phyloP scores from a whole-genome alignment of 176 grass and related monocot species.

The Carex parvula region DNA sequence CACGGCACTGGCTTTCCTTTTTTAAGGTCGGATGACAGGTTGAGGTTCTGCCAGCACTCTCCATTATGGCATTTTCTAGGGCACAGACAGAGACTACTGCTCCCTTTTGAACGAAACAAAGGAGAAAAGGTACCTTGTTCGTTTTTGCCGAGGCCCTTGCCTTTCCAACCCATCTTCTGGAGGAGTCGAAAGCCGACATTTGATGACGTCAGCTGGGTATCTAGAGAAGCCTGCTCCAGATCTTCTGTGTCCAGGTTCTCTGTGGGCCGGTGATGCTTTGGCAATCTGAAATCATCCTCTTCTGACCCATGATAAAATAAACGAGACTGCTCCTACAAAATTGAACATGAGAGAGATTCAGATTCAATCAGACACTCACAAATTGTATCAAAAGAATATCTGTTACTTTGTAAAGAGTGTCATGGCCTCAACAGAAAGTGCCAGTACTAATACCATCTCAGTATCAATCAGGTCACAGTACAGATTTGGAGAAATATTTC shows the following conservation, averaged over 20 bases:
- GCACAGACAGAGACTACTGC: not conserved
- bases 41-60: not conserved
- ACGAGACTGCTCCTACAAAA: not conserved
- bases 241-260: constrained; percentile 90
- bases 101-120: not conserved
- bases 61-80: not conserved
- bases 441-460: not conserved
- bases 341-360: not conserved
- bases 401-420: not conserved
- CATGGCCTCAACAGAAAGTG: not conserved
- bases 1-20: no score
- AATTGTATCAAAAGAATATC: not conserved
- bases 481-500: not conserved
- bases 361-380: not conserved
- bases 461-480: not conserved
- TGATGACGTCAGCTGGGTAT: constrained; percentile 63
- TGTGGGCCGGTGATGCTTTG: constrained; percentile 60
- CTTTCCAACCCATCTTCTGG: constrained; percentile 99
- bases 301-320: constrained; percentile 4
- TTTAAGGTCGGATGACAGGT: not conserved
- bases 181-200: constrained; percentile 86
- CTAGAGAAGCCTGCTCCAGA: constrained; percentile 85
- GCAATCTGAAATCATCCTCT: constrained; percentile 60
- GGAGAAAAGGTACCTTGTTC: constrained; percentile 57
- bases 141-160: constrained; percentile 95